phyloP scores from a whole-genome alignment of 495 filamentous ascomycete species.

The Hypomontagnella monticulosa region DNA sequence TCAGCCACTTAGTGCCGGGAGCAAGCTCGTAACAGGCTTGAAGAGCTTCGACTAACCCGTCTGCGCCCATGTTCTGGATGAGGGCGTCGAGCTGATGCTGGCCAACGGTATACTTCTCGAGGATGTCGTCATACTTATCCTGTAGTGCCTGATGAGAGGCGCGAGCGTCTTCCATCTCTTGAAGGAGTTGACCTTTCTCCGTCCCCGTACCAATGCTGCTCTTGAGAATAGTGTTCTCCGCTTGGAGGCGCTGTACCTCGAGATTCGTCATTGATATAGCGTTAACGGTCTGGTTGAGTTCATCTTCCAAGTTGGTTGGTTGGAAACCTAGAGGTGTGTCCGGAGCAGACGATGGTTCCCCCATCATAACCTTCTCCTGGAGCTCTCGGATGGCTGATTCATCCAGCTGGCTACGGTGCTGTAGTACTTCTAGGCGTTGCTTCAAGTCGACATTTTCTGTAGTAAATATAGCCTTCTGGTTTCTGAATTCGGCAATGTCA shows the following conservation, averaged over 20 bases:
- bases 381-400: slow-evolving; percentile 44
- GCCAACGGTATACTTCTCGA: slow-evolving; percentile 60
- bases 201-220: slow-evolving; percentile 59
- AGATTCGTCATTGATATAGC: slow-evolving; percentile 45
- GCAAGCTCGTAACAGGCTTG: slow-evolving; percentile 46
- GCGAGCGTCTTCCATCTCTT: slow-evolving; percentile 56
- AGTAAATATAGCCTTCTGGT: slow-evolving; percentile 42
- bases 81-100: slow-evolving; percentile 62
- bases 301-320: slow-evolving; percentile 43
- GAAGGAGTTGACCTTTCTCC: slow-evolving; percentile 58
- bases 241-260: slow-evolving; percentile 61
- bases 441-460: slow-evolving; percentile 42
- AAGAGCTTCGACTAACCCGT: slow-evolving; percentile 58
- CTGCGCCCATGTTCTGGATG: slow-evolving; percentile 53
- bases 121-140: slow-evolving; percentile 56
- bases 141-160: slow-evolving; percentile 50
- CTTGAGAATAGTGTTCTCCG: slow-evolving; percentile 63
- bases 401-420: slow-evolving; percentile 42
- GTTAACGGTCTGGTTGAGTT: slow-evolving; percentile 47
- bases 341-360: slow-evolving; percentile 41
- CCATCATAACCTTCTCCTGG: slow-evolving; percentile 47
- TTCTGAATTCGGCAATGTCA: slow-evolving; percentile 43
- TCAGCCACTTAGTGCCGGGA: slow-evolving; percentile 42
- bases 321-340: slow-evolving; percentile 30
- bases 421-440: slow-evolving; percentile 37